Conservation (phyloP, 2,329 filamentous ascomycete genomes). For the Knufia petricola region DNA sequence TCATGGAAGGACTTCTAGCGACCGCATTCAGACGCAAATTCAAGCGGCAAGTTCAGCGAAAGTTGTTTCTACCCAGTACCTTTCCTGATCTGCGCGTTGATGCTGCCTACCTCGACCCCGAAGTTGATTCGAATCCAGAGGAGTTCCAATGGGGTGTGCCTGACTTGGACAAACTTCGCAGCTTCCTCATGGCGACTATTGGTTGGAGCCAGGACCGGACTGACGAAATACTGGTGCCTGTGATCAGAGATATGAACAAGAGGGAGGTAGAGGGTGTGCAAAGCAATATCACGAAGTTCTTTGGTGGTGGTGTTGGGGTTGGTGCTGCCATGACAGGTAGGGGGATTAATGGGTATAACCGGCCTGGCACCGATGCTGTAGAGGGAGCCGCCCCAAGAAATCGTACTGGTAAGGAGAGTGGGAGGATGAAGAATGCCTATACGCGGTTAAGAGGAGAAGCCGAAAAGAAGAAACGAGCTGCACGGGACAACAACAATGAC, state of each 20-base stretch:
- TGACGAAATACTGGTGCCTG: constrained; percentile 89
- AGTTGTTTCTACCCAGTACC: constrained; percentile 70
- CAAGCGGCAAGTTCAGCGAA: constrained; percentile 62
- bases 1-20: constrained; percentile 46
- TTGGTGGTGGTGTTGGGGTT: constrained; percentile 62
- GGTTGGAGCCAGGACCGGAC: constrained; percentile 88
- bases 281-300: constrained; percentile 89
- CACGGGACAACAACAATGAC: constrained; percentile 29
- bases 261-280: constrained; percentile 85
- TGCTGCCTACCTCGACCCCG: constrained; percentile 73
- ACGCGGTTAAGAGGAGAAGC: constrained; percentile 54
- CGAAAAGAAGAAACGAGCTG: constrained; percentile 22
- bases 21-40: constrained; percentile 77
- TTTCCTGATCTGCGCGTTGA: constrained; percentile 75
- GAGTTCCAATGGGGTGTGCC: constrained; percentile 92
- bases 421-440: constrained; percentile 68
- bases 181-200: constrained; percentile 82
- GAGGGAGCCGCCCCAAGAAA: constrained; percentile 47
- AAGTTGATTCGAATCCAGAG: constrained; percentile 70
- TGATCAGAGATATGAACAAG: constrained; percentile 90
- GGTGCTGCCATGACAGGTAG: constrained; percentile 52
- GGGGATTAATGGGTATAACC: constrained; percentile 50
- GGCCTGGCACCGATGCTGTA: not conserved
- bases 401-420: constrained; percentile 52
- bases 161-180: constrained; percentile 73